Evolutionary conservation across 192 early-diverging fungal species (phyloP), one percentile per base, ranked within the genome.

Genomic region (Coemansia sp.): DNA sequence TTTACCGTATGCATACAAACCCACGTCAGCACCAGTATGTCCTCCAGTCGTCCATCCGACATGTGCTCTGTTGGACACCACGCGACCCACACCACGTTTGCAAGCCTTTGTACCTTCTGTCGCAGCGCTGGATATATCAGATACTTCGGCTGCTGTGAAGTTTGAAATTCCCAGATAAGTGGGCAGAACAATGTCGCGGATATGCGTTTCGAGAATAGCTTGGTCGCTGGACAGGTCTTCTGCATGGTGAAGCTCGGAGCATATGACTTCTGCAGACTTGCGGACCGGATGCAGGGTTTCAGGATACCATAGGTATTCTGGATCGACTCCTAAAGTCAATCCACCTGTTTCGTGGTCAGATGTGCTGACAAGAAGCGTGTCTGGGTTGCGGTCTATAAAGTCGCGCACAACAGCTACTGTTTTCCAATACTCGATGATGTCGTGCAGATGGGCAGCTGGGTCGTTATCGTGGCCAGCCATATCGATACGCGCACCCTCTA

Each of bases 11-110:
- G 90, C 89, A 68, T 88, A 92, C 11, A 92, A 66, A 25, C 87
- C 96, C 0, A 98, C 96, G 76, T 96, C 95, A 11, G 93, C 90
- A 12, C 89, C 94, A n/a, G 91, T 90, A 63, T 98, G 96, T 1
- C 94, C 94, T 67, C 90, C 90, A 0, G 96, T 96, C 8, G 93
- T 82, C 92, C 89, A 91, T 3, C 80, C 83, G 11, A 85, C 42
- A 4, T 59, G 69, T 0, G 83, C 76, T 1, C 83, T 33, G 3
- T 29, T 34, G 1, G 76, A 77, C 2, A 79, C 73, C 3, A 77
- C 56, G 3, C 60, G 54, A 31, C 76, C 72, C 0, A 80, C 49
- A 5, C 57, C 58, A 14, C 54, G 68, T 20, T 77, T 70, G 36
- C 70, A 80, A 10, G 22, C 16, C 60, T 74, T 70, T 25, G 42